A percentile compares a stretch with the other conserved stretches of the same genome.
These are phyloP conservation scores for Hypoxylon cercidicola DNA, from an alignment of 495 filamentous ascomycete genomes.

Conservation along the genomic window DNA sequence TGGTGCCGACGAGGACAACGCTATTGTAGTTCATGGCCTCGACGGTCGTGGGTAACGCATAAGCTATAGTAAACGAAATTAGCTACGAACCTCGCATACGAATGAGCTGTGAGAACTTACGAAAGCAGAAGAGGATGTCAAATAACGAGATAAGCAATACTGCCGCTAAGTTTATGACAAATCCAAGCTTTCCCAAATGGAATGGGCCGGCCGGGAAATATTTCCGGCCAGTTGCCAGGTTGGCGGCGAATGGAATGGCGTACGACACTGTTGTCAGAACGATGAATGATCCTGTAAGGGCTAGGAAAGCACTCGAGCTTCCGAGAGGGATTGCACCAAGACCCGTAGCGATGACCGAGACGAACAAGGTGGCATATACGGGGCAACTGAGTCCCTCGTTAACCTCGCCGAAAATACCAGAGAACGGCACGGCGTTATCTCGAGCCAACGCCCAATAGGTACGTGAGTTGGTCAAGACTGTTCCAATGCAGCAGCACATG, in stretches of 20 bases:
- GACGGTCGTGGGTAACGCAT: constrained; percentile 62
- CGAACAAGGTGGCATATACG: constrained; percentile 72
- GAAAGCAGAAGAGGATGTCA: constrained; percentile 78
- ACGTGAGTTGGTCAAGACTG: constrained; percentile 80
- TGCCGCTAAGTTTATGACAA: constrained; percentile 65
- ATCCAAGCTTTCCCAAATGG: constrained; percentile 71
- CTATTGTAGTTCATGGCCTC: constrained; percentile 78
- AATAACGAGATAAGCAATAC: constrained; percentile 75
- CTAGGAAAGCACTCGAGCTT: constrained; percentile 76
- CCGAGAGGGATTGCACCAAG: constrained; percentile 82
- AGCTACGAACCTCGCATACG: neutral
- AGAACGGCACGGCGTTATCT: constrained; percentile 71
- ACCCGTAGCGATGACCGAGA: constrained; percentile 68
- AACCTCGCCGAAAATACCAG: constrained; percentile 58
- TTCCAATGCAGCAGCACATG: constrained; percentile 70
- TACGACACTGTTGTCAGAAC: constrained; percentile 79
- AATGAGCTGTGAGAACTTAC: constrained; percentile 38
- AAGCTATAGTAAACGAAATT: constrained; percentile 55
- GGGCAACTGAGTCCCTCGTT: constrained; percentile 68
- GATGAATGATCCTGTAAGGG: constrained; percentile 79
- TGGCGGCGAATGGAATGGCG: constrained; percentile 77
- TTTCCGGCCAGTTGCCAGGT: constrained; percentile 71
- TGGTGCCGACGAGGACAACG: constrained; percentile 68
- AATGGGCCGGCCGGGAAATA: constrained; percentile 76
- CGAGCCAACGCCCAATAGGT: constrained; percentile 86